These are phyloP conservation scores for Dichotomopilus funicola DNA, from an alignment of 2,329 filamentous ascomycete genomes.

Conservation along the genomic window DNA sequence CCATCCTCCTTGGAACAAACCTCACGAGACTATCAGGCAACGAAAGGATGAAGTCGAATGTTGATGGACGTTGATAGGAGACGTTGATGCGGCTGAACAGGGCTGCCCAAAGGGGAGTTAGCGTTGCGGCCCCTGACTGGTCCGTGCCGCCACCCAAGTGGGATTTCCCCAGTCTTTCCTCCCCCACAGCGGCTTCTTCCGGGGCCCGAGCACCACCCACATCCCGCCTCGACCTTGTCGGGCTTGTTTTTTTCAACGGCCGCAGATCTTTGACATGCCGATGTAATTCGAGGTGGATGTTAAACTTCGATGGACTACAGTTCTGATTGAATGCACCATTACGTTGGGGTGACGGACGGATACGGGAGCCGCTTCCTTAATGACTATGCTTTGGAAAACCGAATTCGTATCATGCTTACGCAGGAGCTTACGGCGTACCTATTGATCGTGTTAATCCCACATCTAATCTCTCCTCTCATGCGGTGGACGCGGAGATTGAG, in stretches of 20 bases:
- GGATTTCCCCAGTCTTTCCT: background rate
- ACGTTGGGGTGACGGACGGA: too few relatives aligned
- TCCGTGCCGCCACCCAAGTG: background rate
- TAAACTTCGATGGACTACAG: too few relatives aligned
- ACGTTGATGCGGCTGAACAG: slow-evolving; percentile 18
- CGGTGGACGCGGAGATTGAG: too few relatives aligned
- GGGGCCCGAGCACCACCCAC: background rate
- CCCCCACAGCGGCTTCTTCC: slow-evolving; percentile 14
- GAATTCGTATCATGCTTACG: too few relatives aligned
- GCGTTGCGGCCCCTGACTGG: background rate
- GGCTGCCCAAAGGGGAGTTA: slow-evolving; percentile 2
- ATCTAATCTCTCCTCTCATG: too few relatives aligned
- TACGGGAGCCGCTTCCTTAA: too few relatives aligned
- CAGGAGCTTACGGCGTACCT: too few relatives aligned
- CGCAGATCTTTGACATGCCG: background rate
- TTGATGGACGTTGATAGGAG: background rate
- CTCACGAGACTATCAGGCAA: background rate
- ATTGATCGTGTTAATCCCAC: too few relatives aligned
- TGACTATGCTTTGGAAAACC: too few relatives aligned
- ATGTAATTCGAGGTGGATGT: too few relatives aligned
- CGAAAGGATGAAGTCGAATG: background rate
- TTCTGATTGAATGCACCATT: too few relatives aligned
- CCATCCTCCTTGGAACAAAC: background rate
- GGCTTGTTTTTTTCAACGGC: background rate
- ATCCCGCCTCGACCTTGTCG: background rate